Conservation (phyloP, 2,329 filamentous ascomycete genomes). For the Ramichloridium luteum region DNA sequence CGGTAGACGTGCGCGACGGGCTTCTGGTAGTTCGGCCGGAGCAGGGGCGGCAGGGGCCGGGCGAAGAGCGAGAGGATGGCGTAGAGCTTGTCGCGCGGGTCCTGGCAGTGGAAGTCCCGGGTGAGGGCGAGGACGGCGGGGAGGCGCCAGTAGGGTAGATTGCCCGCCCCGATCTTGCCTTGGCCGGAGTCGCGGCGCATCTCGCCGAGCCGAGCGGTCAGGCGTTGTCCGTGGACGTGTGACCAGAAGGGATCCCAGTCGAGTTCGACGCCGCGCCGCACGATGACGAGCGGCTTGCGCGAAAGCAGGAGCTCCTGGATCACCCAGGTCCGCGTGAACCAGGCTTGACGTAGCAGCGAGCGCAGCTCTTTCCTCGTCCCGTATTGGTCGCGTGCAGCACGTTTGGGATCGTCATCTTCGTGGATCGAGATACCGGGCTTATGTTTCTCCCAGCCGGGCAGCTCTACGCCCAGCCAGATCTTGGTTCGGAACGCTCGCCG, state of each 20-base stretch:
- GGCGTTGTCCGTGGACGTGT: too few relatives aligned
- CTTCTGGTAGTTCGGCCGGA: conserved; percentile 5
- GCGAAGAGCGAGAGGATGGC: conserved; percentile 1
- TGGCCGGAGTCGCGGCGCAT: neutral
- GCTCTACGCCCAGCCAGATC: too few relatives aligned
- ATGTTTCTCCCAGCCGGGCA: too few relatives aligned
- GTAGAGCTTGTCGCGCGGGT: conserved; percentile 2
- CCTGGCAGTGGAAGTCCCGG: conserved; percentile 1
- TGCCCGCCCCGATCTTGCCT: neutral
- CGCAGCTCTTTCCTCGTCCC: too few relatives aligned
- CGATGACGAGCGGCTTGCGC: neutral
- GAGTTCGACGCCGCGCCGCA: neutral
- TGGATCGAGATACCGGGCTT: too few relatives aligned
- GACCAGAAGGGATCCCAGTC: too few relatives aligned
- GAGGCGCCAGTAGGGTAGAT: conserved; percentile 2
- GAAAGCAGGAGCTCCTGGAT: conserved; percentile 3
- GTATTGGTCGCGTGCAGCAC: too few relatives aligned
- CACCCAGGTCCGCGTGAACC: conserved; percentile 4
- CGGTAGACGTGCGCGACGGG: conserved; percentile 2
- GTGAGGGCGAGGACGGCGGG: conserved; percentile 2
- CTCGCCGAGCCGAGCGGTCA: too few relatives aligned
- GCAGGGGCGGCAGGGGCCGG: conserved; percentile 1
- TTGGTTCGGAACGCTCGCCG: too few relatives aligned
- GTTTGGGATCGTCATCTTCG: too few relatives aligned
- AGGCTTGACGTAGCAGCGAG: too few relatives aligned